A percentile compares a stretch with the other conserved stretches of the same genome.
These are phyloP conservation scores for Phytophthora sp. DNA, from an alignment of 352 stramenopile genomes.

Conservation along the genomic window DNA sequence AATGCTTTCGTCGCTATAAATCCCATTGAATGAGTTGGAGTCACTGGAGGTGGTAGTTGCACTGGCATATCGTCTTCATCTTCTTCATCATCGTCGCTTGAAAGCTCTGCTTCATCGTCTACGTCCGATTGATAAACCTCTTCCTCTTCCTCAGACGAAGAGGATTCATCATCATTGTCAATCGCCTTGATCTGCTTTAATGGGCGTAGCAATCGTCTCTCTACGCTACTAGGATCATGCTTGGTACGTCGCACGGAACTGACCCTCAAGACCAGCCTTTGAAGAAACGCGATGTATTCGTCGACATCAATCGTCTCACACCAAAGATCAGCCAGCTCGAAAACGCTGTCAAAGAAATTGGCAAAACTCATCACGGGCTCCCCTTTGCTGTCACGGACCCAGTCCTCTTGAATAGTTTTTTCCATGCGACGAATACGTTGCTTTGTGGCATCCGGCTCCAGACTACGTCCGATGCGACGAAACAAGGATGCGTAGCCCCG, in stretches of 20 bases:
- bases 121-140: slow-evolving; percentile 20
- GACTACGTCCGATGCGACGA: slow-evolving; percentile 56
- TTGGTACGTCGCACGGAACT: slow-evolving; percentile 28
- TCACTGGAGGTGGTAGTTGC: slow-evolving; percentile 3
- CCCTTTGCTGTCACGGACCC: slow-evolving; percentile 63
- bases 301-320: slow-evolving; percentile 72
- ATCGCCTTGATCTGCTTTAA: slow-evolving; percentile 54
- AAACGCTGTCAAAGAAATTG: slow-evolving; percentile 77
- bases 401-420: slow-evolving; percentile 65
- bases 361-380: slow-evolving; percentile 65
- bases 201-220: slow-evolving; percentile 44
- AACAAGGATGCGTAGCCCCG: slow-evolving; percentile 59
- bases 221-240: slow-evolving; percentile 10
- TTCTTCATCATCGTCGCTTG: slow-evolving; percentile 4
- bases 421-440: slow-evolving; percentile 37
- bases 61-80: slow-evolving; percentile 16
- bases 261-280: slow-evolving; percentile 42
- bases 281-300: slow-evolving; percentile 70
- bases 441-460: slow-evolving; percentile 49
- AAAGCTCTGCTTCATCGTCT: slow-evolving; percentile 36
- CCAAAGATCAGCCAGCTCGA: slow-evolving; percentile 77
- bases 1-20: slow-evolving; percentile 30
- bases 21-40: slow-evolving; percentile 4
- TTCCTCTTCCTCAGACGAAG: slow-evolving; percentile 25
- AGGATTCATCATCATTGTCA: slow-evolving; percentile 49